phyloP scores from a whole-genome alignment of 2,329 filamentous ascomycete species.

The Didymella lethalis region DNA sequence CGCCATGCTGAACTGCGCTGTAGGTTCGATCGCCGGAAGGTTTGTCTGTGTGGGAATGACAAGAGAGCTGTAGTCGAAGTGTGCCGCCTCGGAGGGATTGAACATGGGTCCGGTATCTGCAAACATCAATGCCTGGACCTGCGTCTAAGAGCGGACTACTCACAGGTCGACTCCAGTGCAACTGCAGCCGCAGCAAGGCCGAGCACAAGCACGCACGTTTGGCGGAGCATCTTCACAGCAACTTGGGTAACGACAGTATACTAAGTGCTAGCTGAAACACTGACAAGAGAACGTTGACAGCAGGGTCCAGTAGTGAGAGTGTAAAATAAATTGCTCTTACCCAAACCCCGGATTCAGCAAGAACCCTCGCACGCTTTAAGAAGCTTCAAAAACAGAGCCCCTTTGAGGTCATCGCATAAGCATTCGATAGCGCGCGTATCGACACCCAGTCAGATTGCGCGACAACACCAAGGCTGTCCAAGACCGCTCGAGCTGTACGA shows the following conservation, averaged over 20 bases:
- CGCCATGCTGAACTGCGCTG: slow-evolving; percentile 17
- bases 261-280: slow-evolving; percentile 7
- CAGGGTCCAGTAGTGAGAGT: neutral
- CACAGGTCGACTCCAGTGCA: slow-evolving; percentile 7
- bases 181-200: slow-evolving; percentile 18
- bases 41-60: slow-evolving; percentile 27
- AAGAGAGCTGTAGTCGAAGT: slow-evolving; percentile 29
- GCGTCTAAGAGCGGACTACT: neutral
- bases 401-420: slow-evolving; percentile 19
- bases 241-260: neutral
- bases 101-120: slow-evolving; percentile 32
- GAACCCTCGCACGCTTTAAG: neutral
- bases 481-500: slow-evolving; percentile 11
- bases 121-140: neutral
- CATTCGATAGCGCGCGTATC: slow-evolving; percentile 14
- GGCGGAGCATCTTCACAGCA: slow-evolving; percentile 23
- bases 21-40: slow-evolving; percentile 16
- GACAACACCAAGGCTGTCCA: slow-evolving; percentile 9
- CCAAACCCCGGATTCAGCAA: slow-evolving; percentile 3
- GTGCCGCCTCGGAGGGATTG: slow-evolving; percentile 30
- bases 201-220: slow-evolving; percentile 21
- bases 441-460: slow-evolving; percentile 10
- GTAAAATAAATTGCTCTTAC: neutral
- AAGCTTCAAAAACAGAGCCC: neutral
- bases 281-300: slow-evolving; percentile 4